Base-by-base conservation (phyloP, 2,329 filamentous ascomycete genomes). In the Colletotrichum sp. region DNA sequence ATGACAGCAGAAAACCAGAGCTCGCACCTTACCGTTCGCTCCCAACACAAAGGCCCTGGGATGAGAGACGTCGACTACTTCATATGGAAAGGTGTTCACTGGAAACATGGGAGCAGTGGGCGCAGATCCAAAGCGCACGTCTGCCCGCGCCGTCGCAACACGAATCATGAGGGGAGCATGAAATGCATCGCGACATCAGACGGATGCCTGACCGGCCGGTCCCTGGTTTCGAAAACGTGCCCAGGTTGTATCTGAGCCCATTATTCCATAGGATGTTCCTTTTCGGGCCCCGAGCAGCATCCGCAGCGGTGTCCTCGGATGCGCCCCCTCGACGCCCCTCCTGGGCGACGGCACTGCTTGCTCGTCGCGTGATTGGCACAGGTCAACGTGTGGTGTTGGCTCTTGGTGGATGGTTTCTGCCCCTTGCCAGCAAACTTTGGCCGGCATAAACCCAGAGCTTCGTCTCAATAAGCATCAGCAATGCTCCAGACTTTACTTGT, bases 141-240 rank as follows among this genome's bases (percentile, higher is more conserved):
- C 48, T 65, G 34, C 64, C 70, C 63, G 34, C 57, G 34, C 57
- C 74, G 59, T 76, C 74, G 74, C 74, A 76, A 73, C 74, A 76
- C 70, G 74, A 76, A 76, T 76, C 70, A 76, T 69, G 74, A 76
- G 74, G 64, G 59, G 28, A 57, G 74, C 70, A 69, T 76, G 52
- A 48, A 73, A 68, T 74, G 64, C 74, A 74, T 76, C 70, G 44
- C 44, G 64, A 74, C 70, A 68, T 76, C 74, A 68, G 74, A 74
- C 65, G 74, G 70, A 72, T 36, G 70, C 74, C 48, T 76, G 70
- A 65, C 70, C 74, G 74, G 74, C 74, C 74, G 70, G 64, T 76
- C 74, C 74, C 70, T 76, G 64, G 70, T 76, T 74, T 76, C 74
- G 74, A 44, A 76, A 76, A 76, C 70, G 74, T 76, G 74, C 74